phyloP scores from a whole-genome alignment of 805 yeast genomes.

The Wickerhamiella vanderwaltii region DNA sequence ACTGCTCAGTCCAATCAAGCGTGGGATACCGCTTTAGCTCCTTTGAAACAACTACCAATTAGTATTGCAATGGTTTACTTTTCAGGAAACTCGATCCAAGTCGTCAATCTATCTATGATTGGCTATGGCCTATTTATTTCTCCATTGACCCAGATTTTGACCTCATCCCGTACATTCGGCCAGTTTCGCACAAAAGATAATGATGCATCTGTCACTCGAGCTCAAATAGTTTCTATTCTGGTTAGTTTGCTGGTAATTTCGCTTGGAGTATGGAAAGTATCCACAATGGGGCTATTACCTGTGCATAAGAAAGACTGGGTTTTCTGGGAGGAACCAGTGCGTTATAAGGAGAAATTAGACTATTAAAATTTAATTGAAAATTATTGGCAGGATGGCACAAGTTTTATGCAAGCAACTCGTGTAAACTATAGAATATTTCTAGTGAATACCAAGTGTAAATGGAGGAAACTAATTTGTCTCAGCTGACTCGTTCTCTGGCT shows the following conservation, averaged over 20 bases:
- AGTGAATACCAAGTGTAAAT: no score
- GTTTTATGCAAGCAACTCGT: no score
- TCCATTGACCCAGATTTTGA: slow-evolving; percentile 60
- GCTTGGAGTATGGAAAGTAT: slow-evolving; percentile 75
- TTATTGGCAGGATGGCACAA: no score
- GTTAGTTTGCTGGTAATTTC: slow-evolving; percentile 45
- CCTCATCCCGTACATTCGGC: slow-evolving; percentile 44
- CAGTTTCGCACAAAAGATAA: slow-evolving; percentile 24
- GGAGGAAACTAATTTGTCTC: no score
- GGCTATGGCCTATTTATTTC: slow-evolving; percentile 59
- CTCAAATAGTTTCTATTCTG: slow-evolving; percentile 38
- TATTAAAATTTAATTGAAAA: no score
- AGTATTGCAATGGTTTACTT: slow-evolving; percentile 80
- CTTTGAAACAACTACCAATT: slow-evolving; percentile 83
- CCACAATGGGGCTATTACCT: slow-evolving; percentile 83
- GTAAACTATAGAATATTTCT: no score
- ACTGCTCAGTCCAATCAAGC: slow-evolving; percentile 43
- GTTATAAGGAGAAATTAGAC: not conserved
- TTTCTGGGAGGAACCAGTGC: slow-evolving; percentile 48
- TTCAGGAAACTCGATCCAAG: slow-evolving; percentile 81
- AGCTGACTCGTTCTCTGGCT: no score
- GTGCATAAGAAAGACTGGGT: slow-evolving; percentile 84
- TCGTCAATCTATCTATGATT: slow-evolving; percentile 85
- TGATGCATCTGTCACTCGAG: slow-evolving; percentile 24
- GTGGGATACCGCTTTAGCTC: slow-evolving; percentile 75